Base-by-base conservation (phyloP, 148 eudicot species). In the Silene latifolia region DNA sequence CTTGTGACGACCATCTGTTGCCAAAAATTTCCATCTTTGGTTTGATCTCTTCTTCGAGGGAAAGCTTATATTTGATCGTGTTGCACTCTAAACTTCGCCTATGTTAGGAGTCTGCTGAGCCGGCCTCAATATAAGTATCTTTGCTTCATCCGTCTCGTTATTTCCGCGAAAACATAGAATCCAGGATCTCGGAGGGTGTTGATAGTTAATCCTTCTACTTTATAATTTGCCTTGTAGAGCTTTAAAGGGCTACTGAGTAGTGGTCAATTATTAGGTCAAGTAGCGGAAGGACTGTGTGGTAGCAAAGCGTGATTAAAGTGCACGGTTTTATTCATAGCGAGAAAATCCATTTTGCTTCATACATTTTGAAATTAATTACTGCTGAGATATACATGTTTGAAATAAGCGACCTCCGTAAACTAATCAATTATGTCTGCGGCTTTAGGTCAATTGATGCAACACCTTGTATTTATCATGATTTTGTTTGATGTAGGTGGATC, bases 401-500 rank as follows among this genome's bases (percentile, higher is more conserved):
- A 18, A 17, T 46, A 74, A 47, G 14, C 54, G n/a, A 17, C 18
- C 19, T n/a, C 7, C 46, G 67, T n/a, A 15, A 32, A 32, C 35
- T 4, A 32, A 32, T 32, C 3, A 32, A 32, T 32, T 32, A 32
- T 32, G 35, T 32, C 35, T 32, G 35, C 4, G 20, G 20, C 29
- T 57, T 61, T 44, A 70, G 47, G 8, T 70, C 17, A 46, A 29
- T 6, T 29, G 29, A 18, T 65, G 5, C 15, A 7, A 7, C 58
- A 39, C 8, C 32, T 12, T 42, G 67, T 71, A 20, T 47, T 73
- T 63, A 72, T 72, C 74, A 18, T 80, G 76, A 51, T 80, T 47
- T 73, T 56, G 39, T 73, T 67, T 81, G 70, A 72, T 82, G 76
- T 88, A 93, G 98, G 69, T 93, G 85, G 98, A 91, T 47, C 91